Evolutionary conservation across 2,329 filamentous ascomycete species (phyloP), one percentile per base, ranked within the genome.

Genomic region (Nemania abortiva): DNA sequence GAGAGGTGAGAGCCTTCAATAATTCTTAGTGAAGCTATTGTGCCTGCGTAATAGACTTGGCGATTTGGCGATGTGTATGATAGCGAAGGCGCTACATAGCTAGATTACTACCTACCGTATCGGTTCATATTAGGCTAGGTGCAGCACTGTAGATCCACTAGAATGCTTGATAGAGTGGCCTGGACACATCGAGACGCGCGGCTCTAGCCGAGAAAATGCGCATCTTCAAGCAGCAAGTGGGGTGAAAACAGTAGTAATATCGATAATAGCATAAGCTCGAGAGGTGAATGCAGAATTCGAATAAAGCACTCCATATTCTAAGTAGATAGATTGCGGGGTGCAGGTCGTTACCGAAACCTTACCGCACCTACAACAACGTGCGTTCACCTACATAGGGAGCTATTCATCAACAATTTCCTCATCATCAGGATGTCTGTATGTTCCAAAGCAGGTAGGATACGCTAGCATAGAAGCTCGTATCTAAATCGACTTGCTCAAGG

Each of bases 41-140:
- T 45, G 24, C 59, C 59, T 67, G 54, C 29, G 56, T 22, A 45
- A 39, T 57, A 50, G 56, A 63, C 50, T 70, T 70, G 64, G 68
- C 68, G 61, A 57, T n/a, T 70, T 70, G 64, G 68, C 64, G 61
- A 53, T 18, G 24, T 53, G 15, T 39, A 54, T 18, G 34, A 20
- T 37, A 29, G 63, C 56, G 45, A 56, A 49, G 39, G 37, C 27
- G 53, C 34, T 54, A 22, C 11, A 31, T 27, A 31, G 13, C 5
- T 54, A 50, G 24, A 6, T 11, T 45, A 45, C 42, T 45, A 45
- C 42, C 13, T 31, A 53, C 3, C 22, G 24, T 18, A 27, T 53
- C 50, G 47, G n/a, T 18, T 49, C 20, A 49, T 3, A 24, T 49
- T 22, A 49, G 45, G 31, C 31, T 52, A 29, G 42, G 39, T 31